Evolutionary conservation across 768 basidiomycete species (phyloP).

Genomic region (Infundibulicybe gibba): DNA sequence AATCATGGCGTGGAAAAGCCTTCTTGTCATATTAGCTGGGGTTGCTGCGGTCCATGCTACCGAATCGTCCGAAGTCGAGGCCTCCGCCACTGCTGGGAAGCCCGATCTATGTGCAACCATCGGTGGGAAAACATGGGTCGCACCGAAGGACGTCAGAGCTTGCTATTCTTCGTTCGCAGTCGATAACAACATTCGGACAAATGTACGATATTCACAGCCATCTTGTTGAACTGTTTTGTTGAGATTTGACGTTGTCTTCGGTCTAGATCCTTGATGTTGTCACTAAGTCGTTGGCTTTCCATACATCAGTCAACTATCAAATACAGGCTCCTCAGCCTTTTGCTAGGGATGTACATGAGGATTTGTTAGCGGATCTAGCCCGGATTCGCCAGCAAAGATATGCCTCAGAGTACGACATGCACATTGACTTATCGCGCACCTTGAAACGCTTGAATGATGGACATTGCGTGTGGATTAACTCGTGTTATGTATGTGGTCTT

Average conservation of each 20-base stretch:
- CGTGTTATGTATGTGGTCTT: conserved; percentile 48
- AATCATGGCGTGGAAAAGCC: too few relatives aligned
- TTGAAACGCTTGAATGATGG: conserved; percentile 57
- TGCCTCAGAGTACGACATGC: conserved; percentile 50
- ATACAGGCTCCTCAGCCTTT: conserved; percentile 52
- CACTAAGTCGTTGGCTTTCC: conserved; percentile 55
- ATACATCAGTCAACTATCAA: conserved; percentile 61
- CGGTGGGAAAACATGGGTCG: conserved; percentile 52
- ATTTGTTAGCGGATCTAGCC: conserved; percentile 46
- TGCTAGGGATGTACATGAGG: conserved; percentile 51
- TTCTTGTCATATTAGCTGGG: too few relatives aligned
- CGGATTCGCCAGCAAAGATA: conserved; percentile 42
- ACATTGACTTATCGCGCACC: conserved; percentile 49
- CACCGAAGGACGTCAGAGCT: conserved; percentile 45
- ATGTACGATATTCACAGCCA: conserved; percentile 29
- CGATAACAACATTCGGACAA: conserved; percentile 41
- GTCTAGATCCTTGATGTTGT: conserved; percentile 52
- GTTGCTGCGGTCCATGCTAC: too few relatives aligned
- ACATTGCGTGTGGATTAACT: conserved; percentile 52
- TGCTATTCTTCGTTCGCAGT: conserved; percentile 50
- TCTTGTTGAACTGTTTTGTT: background rate
- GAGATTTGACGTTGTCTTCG: background rate
- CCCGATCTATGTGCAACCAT: conserved; percentile 49
- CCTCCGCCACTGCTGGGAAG: background rate
- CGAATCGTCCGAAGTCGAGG: conserved; percentile 1